Evolutionary conservation across 208 protist genomes (phyloP), one percentile per base, ranked within the genome.

Genomic region (Wallacemonas sp.): DNA sequence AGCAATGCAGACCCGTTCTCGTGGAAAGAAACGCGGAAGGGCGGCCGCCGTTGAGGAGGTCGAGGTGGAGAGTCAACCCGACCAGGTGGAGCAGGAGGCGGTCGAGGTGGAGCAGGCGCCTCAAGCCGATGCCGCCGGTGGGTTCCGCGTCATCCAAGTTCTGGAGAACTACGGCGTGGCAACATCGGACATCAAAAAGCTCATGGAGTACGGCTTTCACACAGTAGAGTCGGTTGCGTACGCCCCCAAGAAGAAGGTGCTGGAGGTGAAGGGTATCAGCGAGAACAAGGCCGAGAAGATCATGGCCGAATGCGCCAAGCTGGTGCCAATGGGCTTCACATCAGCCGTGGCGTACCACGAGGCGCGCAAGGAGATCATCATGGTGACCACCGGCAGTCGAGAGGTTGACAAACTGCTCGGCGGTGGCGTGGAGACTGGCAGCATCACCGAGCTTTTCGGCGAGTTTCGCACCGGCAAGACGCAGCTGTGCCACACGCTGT

Each of bases 391-490:
- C 1, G 99, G 99, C n/a, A 98, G 91, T 24, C 98, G 98, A n/a
- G 96, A 99, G 75, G 80, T 99, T 16, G 98, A 99, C 71, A 98
- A 97, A 74, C 69, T 99, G 41, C 89, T 99, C 8, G 87, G 83
- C 52, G 98, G 98, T 27, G 98, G 98, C 36, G 89, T 99, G 57
- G 98, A 99, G 77, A 99, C 98, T 1, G 98, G 98, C 2, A 98
- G 97, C 38, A 99, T 99, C 48, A 99, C 98, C 6, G 99, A 99
- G 75, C 88, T 99, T 4, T 99, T 99, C 83, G 98, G 98, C 5
- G 99, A 99, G 74, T 99, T 99, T 76, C 85, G 98, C 41, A 99
- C 98, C 1, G 99, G 99, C 49, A 99, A 99, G 87, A 99, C 98
- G 36, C 99, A 99, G 85, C 83, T 99, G 5, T 99, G 99, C 74